phyloP scores from a whole-genome alignment of 2,329 filamentous ascomycete species.

The Teratosphaeria nubilosa region DNA sequence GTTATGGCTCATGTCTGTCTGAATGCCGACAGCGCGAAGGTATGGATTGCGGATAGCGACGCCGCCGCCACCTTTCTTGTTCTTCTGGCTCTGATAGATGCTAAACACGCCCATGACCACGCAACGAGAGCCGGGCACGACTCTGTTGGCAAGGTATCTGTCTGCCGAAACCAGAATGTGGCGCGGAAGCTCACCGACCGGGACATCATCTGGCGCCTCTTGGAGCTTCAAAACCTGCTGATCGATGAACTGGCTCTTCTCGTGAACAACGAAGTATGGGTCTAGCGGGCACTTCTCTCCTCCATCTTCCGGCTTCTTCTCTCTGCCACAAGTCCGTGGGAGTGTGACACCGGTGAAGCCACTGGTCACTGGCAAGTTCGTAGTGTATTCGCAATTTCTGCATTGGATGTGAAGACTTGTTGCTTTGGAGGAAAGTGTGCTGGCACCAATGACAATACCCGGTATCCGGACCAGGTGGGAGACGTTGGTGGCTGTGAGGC shows the following conservation, averaged over 20 bases:
- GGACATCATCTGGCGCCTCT: constrained; percentile 93
- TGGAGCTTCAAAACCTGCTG: constrained; percentile 98
- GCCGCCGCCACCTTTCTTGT: constrained; percentile 67
- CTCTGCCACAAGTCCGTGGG: constrained; percentile 64
- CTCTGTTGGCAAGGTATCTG: constrained; percentile 85
- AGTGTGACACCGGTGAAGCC: constrained; percentile 83
- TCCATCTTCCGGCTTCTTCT: constrained; percentile 36
- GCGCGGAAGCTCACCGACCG: constrained; percentile 86
- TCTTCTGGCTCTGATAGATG: constrained; percentile 83
- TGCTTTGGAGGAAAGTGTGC: constrained; percentile 91
- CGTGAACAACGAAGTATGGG: constrained; percentile 91
- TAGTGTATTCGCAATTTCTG: constrained; percentile 66
- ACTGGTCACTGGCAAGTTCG: constrained; percentile 62
- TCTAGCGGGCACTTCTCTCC: constrained; percentile 83
- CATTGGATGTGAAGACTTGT: constrained; percentile 80
- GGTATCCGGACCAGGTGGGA: constrained; percentile 92
- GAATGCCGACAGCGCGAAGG: constrained; percentile 82
- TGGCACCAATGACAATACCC: constrained; percentile 94
- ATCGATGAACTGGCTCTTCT: constrained; percentile 89
- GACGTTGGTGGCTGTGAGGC: constrained; percentile 85
- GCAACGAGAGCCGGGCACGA: constrained; percentile 89
- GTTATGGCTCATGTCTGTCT: constrained; percentile 80
- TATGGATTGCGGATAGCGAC: constrained; percentile 96
- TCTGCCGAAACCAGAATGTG: constrained; percentile 97
- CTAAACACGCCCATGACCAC: constrained; percentile 96